Conservation (phyloP, 371 early-diverging fungal species). For the Phascolomyces articulosus region DNA sequence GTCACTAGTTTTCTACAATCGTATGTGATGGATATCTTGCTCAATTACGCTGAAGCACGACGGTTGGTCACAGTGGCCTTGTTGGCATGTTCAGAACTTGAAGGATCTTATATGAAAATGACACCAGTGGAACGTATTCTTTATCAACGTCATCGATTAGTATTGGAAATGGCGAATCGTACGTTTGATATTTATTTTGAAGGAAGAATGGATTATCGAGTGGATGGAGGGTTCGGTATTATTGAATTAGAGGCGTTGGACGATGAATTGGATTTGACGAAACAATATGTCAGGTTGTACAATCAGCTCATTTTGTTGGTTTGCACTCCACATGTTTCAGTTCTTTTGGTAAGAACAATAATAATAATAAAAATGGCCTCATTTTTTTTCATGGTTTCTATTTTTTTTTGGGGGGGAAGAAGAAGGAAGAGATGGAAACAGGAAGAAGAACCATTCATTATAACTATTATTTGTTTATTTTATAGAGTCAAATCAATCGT, state of each 20-base stretch:
- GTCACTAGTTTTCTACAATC: not conserved
- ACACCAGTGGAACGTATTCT: not conserved
- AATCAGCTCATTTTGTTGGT: not conserved
- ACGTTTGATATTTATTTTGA: not conserved
- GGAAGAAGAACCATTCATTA: too few relatives aligned
- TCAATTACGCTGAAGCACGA: slow-evolving; percentile 7
- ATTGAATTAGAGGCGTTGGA: not conserved
- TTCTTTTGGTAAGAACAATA: not conserved
- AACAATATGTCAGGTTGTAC: not conserved
- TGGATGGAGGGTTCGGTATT: not conserved
- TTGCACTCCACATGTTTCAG: not conserved
- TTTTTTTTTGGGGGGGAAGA: too few relatives aligned
- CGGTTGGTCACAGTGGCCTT: slow-evolving; percentile 1
- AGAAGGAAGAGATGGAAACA: too few relatives aligned
- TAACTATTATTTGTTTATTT: not conserved
- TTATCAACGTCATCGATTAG: not conserved
- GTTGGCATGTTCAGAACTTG: not conserved
- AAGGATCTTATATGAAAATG: not conserved
- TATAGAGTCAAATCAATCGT: not conserved
- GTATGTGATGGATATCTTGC: not conserved
- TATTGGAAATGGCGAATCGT: not conserved
- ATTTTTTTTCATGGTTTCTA: not conserved
- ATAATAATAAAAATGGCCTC: not conserved
- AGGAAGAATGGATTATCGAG: not conserved
- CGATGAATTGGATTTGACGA: not conserved